These are phyloP conservation scores for Clitopilus hobsonii DNA, from an alignment of 768 basidiomycete species.

Conservation along the genomic window DNA sequence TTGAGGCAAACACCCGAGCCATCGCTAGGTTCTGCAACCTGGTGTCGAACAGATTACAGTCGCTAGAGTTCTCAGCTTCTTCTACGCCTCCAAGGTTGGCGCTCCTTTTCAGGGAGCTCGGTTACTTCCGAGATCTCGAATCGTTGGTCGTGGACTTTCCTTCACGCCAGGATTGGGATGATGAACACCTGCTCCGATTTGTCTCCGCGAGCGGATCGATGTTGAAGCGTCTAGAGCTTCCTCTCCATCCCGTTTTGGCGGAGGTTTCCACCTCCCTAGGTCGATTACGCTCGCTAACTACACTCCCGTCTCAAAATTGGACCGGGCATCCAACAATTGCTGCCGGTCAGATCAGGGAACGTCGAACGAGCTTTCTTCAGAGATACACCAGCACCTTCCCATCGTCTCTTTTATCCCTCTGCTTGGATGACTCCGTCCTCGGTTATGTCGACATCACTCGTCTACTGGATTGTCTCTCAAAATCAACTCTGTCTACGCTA, in stretches of 20 bases:
- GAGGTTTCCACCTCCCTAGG: neutral
- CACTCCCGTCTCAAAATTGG: neutral
- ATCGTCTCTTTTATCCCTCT: neutral
- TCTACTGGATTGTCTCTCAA: neutral
- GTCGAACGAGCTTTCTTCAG: neutral
- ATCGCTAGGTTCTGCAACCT: slow-evolving; percentile 5
- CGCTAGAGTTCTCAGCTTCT: slow-evolving; percentile 7
- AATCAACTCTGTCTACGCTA: neutral
- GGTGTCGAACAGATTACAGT: slow-evolving; percentile 1
- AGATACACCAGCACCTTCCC: neutral
- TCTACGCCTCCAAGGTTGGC: neutral
- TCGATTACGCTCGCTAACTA: neutral
- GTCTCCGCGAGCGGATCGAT: neutral
- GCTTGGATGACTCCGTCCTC: neutral
- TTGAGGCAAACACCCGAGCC: neutral
- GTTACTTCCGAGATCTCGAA: slow-evolving; percentile 4
- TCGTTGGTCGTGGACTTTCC: slow-evolving; percentile 7
- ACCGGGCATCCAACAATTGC: neutral
- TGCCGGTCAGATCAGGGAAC: neutral
- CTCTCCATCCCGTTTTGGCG: neutral
- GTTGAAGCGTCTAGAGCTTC: neutral
- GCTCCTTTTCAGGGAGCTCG: slow-evolving; percentile 4
- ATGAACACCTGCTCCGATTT: neutral
- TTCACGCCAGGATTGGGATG: neutral
- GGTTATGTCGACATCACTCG: neutral